Base-by-base conservation (phyloP, 2,329 filamentous ascomycete genomes). In the Penicillium janthinellum region DNA sequence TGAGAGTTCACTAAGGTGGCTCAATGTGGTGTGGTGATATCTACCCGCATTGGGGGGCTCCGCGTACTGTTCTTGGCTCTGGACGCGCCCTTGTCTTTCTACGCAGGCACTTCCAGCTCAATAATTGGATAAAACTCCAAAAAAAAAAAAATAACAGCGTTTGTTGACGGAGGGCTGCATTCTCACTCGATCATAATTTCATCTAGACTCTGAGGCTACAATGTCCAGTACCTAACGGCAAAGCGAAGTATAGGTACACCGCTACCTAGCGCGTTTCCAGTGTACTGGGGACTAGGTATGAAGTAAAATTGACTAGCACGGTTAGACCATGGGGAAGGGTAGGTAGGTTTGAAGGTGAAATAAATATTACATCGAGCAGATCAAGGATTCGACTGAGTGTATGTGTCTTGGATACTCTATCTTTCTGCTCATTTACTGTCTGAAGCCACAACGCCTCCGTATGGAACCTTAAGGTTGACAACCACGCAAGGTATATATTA, bases 41-140 rank as follows among this genome's bases (percentile, higher is more conserved):
- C 63, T 68, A 68, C 66, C 66, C 66, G 66, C 60, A 56, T 64
- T 55, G 22, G 45, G 59, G 59, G 54, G 25, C 44, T 53, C 57
- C 54, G 57, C 54, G 48, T 57, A 55, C 49, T 28, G 54, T 22
- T 31, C 28, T 31, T 31, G 28, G 44, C 22, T 35, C 25, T 35
- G n/a, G 45, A 49, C 28, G 45, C 45, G 45, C 31, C 28, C 25
- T 34, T 31, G 4, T 20, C 28, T 12, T 34, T 7, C 28, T 17
- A 2, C 2, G 45, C 28, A 20, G 3, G 5, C 45, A 34, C 22
- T 17, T 15, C 10, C 4, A 10, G 3, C 10, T 12, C 11, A 15
- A 17, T 34, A 34, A 4, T 34, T 4, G 11, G 17, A 5, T 48
- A 31, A 17, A 17, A 14, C 14, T 35, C 2, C 1, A 20, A 20